Evolutionary conservation across 257 asterid species (phyloP), one percentile per base, ranked within the genome.

Genomic region (Solanum bulbocastanum): DNA sequence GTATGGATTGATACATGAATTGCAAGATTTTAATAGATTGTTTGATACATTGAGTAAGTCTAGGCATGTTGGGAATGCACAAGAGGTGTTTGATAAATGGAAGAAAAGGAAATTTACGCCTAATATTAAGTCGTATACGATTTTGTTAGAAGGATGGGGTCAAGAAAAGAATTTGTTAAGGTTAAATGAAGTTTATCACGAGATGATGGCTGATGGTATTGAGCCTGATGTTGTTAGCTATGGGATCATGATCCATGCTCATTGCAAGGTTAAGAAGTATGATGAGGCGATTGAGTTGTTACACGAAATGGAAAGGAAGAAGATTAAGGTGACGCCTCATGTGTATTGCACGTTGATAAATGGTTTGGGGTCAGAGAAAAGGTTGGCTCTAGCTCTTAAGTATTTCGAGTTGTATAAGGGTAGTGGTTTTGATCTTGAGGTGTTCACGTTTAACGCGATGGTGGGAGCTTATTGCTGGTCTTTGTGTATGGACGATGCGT

Each of bases 401-500:
- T 96, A 95, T 82, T 95, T 93, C 78, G 90, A 93, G 89, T 49
- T 94, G 68, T 94, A 90, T 82, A 92, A 91, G 92, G 83, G 83
- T 65, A 86, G 96, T 44, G 89, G 91, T 81, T 90, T 87, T 40
- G 88, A 76, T 25, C 88, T 92, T 35, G 98, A 96, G 68, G 89
- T 92, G 18, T 97, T 98, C 25, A 95, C 97, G 40, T 96, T 92
- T 79, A 96, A 96, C 30, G 94, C 98, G 1, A 88, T 96, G 88
- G 94, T 95, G 83, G 98, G 98, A 49, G 96, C 99, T 46, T 96
- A 93, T 91, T 96, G 98, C 86, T 93, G 96, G 94, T 93, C 98
- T 12, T 56, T 81, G 32, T 90, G 90, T 69, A 91, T 93, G 74
- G 83, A 89, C 4, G 96, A 95, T 81, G 95, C 96, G 20, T 93